Conservation (phyloP, 306 rosid genomes). For the Styphnolobium japonicum region DNA sequence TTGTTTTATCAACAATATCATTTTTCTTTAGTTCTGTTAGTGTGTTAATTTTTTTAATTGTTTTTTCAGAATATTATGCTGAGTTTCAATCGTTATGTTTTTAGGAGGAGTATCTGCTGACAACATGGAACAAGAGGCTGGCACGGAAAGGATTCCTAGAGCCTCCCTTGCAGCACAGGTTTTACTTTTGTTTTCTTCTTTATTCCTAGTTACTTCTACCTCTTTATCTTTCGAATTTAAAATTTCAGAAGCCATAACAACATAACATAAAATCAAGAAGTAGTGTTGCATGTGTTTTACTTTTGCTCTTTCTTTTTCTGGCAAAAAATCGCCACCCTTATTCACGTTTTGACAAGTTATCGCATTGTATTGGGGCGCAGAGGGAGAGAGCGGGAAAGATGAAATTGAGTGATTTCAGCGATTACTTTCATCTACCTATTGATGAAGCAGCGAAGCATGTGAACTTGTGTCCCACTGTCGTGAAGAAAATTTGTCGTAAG, state of each 20-base stretch:
- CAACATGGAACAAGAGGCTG: constrained; percentile 1
- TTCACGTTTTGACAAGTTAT: background rate
- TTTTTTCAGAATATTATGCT: background rate
- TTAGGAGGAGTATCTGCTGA: constrained; percentile 1
- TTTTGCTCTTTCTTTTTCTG: background rate
- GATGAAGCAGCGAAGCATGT: constrained; percentile 47
- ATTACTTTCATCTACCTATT: constrained; percentile 54
- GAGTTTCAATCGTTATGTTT: background rate
- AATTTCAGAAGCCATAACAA: too few relatives aligned
- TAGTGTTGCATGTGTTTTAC: background rate
- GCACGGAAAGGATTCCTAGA: background rate
- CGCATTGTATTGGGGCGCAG: constrained; percentile 26
- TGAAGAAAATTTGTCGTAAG: constrained; percentile 70
- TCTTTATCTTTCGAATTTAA: background rate
- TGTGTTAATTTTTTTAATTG: background rate
- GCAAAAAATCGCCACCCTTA: background rate
- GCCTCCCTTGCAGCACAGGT: constrained; percentile 52
- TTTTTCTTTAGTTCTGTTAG: background rate
- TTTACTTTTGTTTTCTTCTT: background rate
- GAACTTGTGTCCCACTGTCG: constrained; percentile 56
- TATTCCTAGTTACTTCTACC: background rate
- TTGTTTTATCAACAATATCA: background rate
- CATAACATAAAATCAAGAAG: background rate
- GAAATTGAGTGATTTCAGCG: constrained; percentile 45
- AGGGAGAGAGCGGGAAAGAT: constrained; percentile 54